Base-by-base conservation (phyloP, 2,329 filamentous ascomycete species). In the Penicillium freii region DNA sequence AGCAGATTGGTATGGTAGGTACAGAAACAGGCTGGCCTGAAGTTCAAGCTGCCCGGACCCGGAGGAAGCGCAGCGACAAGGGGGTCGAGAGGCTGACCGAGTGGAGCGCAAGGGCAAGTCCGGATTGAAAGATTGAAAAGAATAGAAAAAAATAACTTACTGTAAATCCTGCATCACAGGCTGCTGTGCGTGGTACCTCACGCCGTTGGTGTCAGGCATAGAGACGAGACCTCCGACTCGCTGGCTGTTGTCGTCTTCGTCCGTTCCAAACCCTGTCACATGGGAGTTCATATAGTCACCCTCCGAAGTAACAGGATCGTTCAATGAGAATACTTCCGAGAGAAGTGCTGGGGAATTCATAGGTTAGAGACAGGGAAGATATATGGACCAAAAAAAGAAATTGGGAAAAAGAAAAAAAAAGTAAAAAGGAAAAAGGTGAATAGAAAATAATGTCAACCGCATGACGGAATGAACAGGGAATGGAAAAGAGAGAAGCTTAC, bases 101-200 rank as follows among this genome's bases (percentile, higher is more conserved):
- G 66, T 70, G 66, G 68, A 71, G 68, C 52, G 66, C 62, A 63
- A 72, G 63, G 60, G 60, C 60, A 69, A 46, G 69, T 69, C 68
- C 55, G 56, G 63, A 75, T 73, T 70, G 53, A 71, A 80, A 56
- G 63, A 75, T 73, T 70, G 53, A 71, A 80, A 80, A 80, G 75
- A 55, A 55, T 21, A 62, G 53, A 23, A 47, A 71, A 47, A 71
- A 56, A 69, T 60, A 69, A 84, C 82, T 80, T 81, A 84, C 82
- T 77, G 78, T 73, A 77, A 73, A 72, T 84, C 81, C 66, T 79
- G 75, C 72, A 77, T 72, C 65, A 74, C 71, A 78, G 79, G 74
- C 74, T 79, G 80, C 71, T 77, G 77, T 73, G 79, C 67, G 69
- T 77, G 76, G 77, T 81, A 83, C 75, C 80, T 78, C 75, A 79